Base-by-base conservation (phyloP, 345 rosid species). In the Gossypium raimondii region DNA sequence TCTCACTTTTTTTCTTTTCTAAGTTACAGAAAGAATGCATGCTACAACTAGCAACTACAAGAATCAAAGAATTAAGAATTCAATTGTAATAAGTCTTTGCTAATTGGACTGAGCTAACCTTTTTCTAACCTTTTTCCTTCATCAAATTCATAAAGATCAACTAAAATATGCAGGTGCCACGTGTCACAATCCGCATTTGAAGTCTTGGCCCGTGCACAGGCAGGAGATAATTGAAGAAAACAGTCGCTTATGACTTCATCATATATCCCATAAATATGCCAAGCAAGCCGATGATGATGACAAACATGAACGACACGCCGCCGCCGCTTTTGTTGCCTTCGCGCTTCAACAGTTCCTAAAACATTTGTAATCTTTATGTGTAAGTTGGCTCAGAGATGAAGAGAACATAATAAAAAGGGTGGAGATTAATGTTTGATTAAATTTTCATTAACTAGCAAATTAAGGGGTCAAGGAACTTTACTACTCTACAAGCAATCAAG, bases 211-310 rank as follows among this genome's bases (percentile, higher is more conserved):
- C 7, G 1, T 34, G 7, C 41, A 34, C 41, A 34, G 41, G 60
- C 60, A 56, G 25, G 22, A 56, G 25, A 56, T 56, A 3, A 11
- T 56, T 34, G 50, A 38, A 27, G 16, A 1, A 3, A 16, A 25
- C 0, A 41, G 34, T 8, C 20, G 73, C 50, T 85, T 81, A 88
- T 12, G 88, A 78, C 81, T 76, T 90, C 89, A 87, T 87, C 86
- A 88, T 55, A 61, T 87, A 90, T 29, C 95, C 95, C 83, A 90
- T 63, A 52, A 90, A 34, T 72, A 90, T 65, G 78, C 95, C 90
- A 0, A 90, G 85, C 81, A 90, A 66, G 58, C 90, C 90, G 34
- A 88, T 79, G 25, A 88, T 25, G 75, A 87, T 65, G 75, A 90
- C 88, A 70, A 88, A 78, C 82, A 85, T 76, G 62, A 81, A 80